Conservation (phyloP, 2,329 filamentous ascomycete species). For the Aspergillus clavatus region DNA sequence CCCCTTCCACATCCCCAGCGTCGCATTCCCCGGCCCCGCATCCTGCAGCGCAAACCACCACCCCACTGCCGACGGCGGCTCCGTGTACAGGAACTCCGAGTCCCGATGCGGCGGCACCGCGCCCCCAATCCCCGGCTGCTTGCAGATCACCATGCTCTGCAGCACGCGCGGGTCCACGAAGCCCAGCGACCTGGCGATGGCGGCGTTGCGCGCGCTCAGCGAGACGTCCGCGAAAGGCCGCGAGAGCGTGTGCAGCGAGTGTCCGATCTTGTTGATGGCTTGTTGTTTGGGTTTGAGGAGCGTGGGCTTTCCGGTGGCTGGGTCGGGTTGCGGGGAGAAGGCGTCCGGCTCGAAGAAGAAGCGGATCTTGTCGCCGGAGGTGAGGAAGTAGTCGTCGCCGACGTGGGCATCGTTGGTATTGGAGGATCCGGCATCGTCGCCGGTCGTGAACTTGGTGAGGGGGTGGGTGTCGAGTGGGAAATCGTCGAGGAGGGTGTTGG, state of each 20-base stretch:
- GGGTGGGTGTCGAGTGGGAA: slow-evolving; percentile 82
- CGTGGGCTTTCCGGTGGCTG: slow-evolving; percentile 49
- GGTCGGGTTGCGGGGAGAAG: slow-evolving; percentile 46
- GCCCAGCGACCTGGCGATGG: slow-evolving; percentile 65
- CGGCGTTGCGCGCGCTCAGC: slow-evolving; percentile 46
- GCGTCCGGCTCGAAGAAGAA: slow-evolving; percentile 98
- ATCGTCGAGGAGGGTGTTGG: slow-evolving; percentile 64
- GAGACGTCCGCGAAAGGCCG: slow-evolving; percentile 58
- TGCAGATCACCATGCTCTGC: slow-evolving; percentile 98
- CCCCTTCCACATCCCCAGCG: slow-evolving; percentile 77
- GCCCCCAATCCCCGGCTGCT: slow-evolving; percentile 92
- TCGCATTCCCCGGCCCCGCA: slow-evolving; percentile 79
- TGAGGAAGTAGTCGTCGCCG: slow-evolving; percentile 90
- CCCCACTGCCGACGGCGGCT: slow-evolving; percentile 81
- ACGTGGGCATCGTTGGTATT: slow-evolving; percentile 59
- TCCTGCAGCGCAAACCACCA: slow-evolving; percentile 99
- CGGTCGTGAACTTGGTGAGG: slow-evolving; percentile 89
- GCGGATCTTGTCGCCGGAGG: slow-evolving; percentile 81
- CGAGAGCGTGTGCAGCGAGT: slow-evolving; percentile 68
- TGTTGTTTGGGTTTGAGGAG: slow-evolving; percentile 73
- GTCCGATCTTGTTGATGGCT: slow-evolving; percentile 86
- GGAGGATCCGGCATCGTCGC: slow-evolving; percentile 56
- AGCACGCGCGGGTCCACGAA: slow-evolving; percentile 72
- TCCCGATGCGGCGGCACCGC: slow-evolving; percentile 90
- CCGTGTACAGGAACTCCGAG: slow-evolving; percentile 84